Evolutionary conservation across 257 asterid species (phyloP), one percentile per base, ranked within the genome.

Genomic region (Nicotiana otophora): DNA sequence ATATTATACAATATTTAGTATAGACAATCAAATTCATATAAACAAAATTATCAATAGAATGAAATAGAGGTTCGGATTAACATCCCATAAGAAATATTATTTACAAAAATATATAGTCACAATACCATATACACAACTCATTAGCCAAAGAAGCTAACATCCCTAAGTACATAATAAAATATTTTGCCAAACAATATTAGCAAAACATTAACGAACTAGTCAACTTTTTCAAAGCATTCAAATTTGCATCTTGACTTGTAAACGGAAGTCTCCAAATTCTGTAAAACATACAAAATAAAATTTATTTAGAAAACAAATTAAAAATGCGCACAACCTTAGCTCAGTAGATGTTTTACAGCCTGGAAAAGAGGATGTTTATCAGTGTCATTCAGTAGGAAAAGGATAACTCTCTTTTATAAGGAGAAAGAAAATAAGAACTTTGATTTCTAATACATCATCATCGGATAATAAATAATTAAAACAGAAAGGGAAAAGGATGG

Each of bases 341-440:
- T 90, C 81, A 87, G 72, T 84, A 94, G 81, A 89, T 96, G 95
- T 88, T 91, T 96, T 81, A 96, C 82, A 53, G 98, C 98, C 98
- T 96, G 90, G 85, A 86, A 53, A 60, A 81, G 64, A 68, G 61
- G 67, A 64, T 68, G 46, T 8, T 66, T 17, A 23, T 46, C 23
- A 72, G 23, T 14, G 60, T 23, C 33, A 70, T 39, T 42, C 61
- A 20, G 61, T 20, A 72, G 5, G 36, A 46, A 72, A 72, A 23
- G 1, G 14, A 46, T 34, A 34, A 34, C 39, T 34, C 39, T 0
- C 7, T 34, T 34, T 5, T 5, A 7, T 34, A 34, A 5, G 39
- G 39, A 34, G 39, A 34, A 34, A 34, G 5, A 34, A 33, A 34
- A 34, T 4, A 5, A 34, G 5, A 34, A 34, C 39, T 34, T 34